A percentile compares a stretch with the other conserved stretches of the same genome.
These are phyloP conservation scores for Podila clonocystis DNA, from an alignment of 192 early-diverging fungal genomes.

Conservation along the genomic window DNA sequence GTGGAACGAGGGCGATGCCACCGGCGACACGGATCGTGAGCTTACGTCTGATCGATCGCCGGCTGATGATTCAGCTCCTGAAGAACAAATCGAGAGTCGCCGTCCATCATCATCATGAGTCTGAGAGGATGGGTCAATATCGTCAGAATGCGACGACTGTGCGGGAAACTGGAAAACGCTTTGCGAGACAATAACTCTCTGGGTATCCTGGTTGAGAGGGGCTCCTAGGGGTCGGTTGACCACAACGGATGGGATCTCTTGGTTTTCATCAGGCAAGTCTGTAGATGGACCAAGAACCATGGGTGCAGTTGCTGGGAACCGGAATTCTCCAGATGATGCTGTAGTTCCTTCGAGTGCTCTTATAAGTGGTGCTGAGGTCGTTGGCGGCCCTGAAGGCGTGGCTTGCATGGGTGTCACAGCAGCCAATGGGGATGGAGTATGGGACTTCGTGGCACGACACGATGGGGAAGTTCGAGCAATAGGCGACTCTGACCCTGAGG, in stretches of 20 bases:
- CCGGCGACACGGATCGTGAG: conserved; percentile 2
- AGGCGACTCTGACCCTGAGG: background rate
- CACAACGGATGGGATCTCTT: conserved; percentile 11
- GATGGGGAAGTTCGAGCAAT: background rate
- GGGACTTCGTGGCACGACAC: background rate
- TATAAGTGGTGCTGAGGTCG: background rate
- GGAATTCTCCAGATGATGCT: background rate
- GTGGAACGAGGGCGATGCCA: conserved; percentile 16
- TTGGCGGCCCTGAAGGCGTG: conserved; percentile 2
- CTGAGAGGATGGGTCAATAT: background rate
- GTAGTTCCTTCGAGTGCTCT: background rate
- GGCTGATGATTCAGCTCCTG: background rate
- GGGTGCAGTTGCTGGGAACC: background rate
- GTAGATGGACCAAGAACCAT: background rate
- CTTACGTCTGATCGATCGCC: background rate
- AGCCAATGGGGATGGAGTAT: background rate
- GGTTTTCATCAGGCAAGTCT: background rate
- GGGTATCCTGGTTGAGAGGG: background rate
- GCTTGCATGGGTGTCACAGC: background rate
- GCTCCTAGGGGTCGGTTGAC: background rate
- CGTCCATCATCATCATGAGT: background rate
- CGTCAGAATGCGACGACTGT: background rate
- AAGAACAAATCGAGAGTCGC: background rate
- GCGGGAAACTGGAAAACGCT: conserved; percentile 29
- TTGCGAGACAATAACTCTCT: background rate